These are phyloP conservation scores for Eimeria acervulina DNA, from an alignment of 169 alveolate genomes.

Conservation along the genomic window DNA sequence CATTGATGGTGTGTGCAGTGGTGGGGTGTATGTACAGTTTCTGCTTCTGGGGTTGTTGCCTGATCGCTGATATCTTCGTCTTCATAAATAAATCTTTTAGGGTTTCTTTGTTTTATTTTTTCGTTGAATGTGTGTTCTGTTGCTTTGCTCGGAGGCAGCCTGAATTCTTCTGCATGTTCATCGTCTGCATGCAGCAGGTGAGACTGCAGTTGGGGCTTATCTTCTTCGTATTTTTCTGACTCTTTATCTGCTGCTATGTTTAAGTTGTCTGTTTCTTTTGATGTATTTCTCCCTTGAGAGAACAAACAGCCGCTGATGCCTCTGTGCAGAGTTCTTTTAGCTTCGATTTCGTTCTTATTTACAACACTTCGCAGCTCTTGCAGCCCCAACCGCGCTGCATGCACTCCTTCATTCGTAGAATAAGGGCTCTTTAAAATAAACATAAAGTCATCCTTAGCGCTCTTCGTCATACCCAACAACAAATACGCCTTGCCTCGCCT, in stretches of 20 bases:
- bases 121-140: neutral
- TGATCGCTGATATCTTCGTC: neutral
- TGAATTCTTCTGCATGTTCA: neutral
- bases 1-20: neutral
- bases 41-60: neutral
- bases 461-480: slow-evolving; percentile 74
- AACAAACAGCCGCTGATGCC: slow-evolving; percentile 44
- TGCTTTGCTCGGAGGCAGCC: slow-evolving; percentile 30
- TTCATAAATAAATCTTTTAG: neutral
- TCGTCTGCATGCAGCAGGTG: neutral
- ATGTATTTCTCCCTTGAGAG: slow-evolving; percentile 11
- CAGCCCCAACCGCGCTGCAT: slow-evolving; percentile 70
- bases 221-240: neutral
- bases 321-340: slow-evolving; percentile 7
- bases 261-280: neutral
- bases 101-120: too few species aligned
- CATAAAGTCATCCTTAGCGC: slow-evolving; percentile 80
- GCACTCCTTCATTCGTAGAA: slow-evolving; percentile 46
- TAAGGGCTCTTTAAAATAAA: slow-evolving; percentile 79
- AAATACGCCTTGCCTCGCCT: slow-evolving; percentile 68
- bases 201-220: neutral
- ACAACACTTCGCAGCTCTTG: slow-evolving; percentile 60
- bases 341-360: slow-evolving; percentile 25
- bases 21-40: slow-evolving; percentile 10
- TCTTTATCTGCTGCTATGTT: neutral